Base-by-base conservation (phyloP, 352 stramenopile genomes). In the Phytophthora podocarpi region DNA sequence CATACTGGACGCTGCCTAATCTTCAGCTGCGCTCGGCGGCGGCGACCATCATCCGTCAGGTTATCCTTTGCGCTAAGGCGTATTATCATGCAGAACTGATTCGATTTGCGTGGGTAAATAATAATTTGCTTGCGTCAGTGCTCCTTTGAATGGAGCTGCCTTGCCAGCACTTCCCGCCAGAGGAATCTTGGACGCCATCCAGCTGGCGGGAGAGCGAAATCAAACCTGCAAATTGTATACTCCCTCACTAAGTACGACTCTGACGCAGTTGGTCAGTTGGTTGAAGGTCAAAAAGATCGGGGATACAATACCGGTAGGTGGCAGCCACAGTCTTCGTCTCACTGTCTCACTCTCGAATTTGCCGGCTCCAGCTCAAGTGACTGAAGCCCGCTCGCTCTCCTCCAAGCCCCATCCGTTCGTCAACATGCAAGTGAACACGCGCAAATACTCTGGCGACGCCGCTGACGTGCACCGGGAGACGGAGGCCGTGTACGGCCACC, bases 401-500 rank as follows among this genome's bases (percentile, higher is more conserved):
- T 13, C 8, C 13, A 26, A n/a, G n/a, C n/a, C n/a, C n/a, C n/a
- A n/a, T n/a, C n/a, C n/a, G n/a, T n/a, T n/a, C n/a, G n/a, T 9
- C 40, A 23, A 7, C 16, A 87, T 87, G 77, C 71, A 87, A 59
- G 64, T 79, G 40, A 80, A 27, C 16, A 72, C 66, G 37, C 69
- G 68, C 45, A 72, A 70, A 36, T 68, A 72, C 49, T 76, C 46
- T 27, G 59, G 60, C 35, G 71, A 82, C 48, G 26, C 34, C 10
- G 26, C 27, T 18, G 58, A 71, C 46, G 41, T 47, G 40, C 56
- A 67, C 30, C 56, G 46, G 45, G 80, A 85, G 53, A 69, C 72
- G 24, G 80, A 90, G 59, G 80, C 82, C 26, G 64, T 95, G 23
- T 95, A 95, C 54, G 85, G 84, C 52, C 86, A 95, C 68, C 86